These are phyloP conservation scores for Calonectria fujianensis DNA, from an alignment of 2,329 filamentous ascomycete species.

Conservation along the genomic window DNA sequence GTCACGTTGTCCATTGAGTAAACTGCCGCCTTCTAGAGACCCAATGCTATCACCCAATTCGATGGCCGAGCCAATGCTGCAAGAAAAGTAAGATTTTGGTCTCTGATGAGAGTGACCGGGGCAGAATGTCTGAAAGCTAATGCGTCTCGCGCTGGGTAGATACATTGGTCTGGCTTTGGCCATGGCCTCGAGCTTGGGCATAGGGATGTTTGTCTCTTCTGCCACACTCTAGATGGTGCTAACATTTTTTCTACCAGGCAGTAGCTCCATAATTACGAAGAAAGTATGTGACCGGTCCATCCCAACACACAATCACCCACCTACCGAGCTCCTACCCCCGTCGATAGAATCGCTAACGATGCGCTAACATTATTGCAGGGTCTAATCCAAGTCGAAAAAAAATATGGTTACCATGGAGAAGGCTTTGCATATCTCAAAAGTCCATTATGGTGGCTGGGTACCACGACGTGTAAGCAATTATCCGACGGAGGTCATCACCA, in stretches of 20 bases:
- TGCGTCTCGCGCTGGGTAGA: neutral
- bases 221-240: neutral
- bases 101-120: no score
- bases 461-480: conserved; percentile 1
- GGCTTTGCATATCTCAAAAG: conserved; percentile 20
- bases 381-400: neutral
- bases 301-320: neutral
- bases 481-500: no score
- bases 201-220: neutral
- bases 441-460: conserved; percentile 29
- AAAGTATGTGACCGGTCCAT: conserved; percentile 3
- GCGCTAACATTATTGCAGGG: neutral
- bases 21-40: neutral
- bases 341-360: neutral
- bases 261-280: conserved; percentile 25
- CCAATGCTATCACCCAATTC: neutral
- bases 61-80: neutral
- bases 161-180: conserved; percentile 21
- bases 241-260: neutral
- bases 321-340: neutral
- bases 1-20: neutral
- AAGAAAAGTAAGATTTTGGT: neutral
- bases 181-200: conserved; percentile 23
- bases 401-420: neutral
- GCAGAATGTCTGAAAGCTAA: neutral